Evolutionary conservation across 495 filamentous ascomycete species (phyloP).

Genomic region (Penicillium pancosmium): DNA sequence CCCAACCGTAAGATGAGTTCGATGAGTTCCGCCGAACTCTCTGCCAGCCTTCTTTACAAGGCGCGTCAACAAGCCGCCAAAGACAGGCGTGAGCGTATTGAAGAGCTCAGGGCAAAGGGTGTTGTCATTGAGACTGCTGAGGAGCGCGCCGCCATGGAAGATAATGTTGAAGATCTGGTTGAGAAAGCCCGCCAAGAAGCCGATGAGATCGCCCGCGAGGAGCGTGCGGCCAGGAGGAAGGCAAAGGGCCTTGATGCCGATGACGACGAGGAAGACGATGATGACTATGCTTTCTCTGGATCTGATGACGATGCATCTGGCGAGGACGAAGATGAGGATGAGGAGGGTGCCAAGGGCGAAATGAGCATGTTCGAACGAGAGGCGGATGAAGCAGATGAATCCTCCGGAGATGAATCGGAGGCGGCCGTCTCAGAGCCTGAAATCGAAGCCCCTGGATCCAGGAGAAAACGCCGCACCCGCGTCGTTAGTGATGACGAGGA

Average conservation of each 20-base stretch:
- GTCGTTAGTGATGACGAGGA: constrained; percentile 58
- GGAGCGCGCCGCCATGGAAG: constrained; percentile 77
- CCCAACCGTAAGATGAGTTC: constrained; percentile 55
- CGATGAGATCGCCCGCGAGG: constrained; percentile 73
- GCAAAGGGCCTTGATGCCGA: constrained; percentile 55
- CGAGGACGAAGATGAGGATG: constrained; percentile 36
- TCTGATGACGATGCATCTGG: constrained; percentile 52
- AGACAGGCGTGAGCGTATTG: constrained; percentile 77
- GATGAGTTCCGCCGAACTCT: constrained; percentile 71
- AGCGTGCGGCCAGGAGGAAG: constrained; percentile 69
- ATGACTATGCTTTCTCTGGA: constrained; percentile 56
- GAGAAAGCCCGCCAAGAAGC: constrained; percentile 82
- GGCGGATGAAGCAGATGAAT: constrained; percentile 41
- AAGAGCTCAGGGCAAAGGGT: constrained; percentile 75
- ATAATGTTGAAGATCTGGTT: constrained; percentile 83
- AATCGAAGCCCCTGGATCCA: constrained; percentile 23
- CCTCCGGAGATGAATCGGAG: constrained; percentile 35
- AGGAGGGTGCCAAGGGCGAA: constrained; percentile 41
- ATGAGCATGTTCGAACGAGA: constrained; percentile 42
- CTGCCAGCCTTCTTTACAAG: constrained; percentile 64
- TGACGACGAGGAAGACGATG: constrained; percentile 63
- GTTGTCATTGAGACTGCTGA: constrained; percentile 83
- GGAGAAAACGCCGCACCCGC: constrained; percentile 42
- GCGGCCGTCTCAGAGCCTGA: constrained; percentile 30
- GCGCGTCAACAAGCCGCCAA: constrained; percentile 78